Evolutionary conservation across 495 filamentous ascomycete species (phyloP), one percentile per base, ranked within the genome.

Genomic region (Trichoderma asperelloides): DNA sequence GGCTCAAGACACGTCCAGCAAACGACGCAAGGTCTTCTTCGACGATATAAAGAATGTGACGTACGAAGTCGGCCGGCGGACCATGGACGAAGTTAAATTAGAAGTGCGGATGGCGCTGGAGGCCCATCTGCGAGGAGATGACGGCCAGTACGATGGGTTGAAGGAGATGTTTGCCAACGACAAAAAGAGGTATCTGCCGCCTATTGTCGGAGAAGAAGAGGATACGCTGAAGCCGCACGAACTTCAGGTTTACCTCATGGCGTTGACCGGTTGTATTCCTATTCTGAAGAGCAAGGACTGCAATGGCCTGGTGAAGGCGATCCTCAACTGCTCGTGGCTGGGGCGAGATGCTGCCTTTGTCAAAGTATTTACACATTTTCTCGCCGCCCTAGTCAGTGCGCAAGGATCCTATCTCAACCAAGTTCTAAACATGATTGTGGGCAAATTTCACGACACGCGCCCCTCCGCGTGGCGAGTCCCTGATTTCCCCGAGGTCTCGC

Each of bases 301-400:
- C 77, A 85, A 86, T 23, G 86, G 87, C 2, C 77, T 99, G 40
- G 86, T 97, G 45, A 80, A 85, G 69, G 87, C 87, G 27, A 80
- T 96, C 12, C 77, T 97, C 40, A 79, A 84, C 68, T 91, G 87
- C 74, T 80, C 87, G 45, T 99, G 95, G 95, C 83, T 97, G 51
- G 91, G 90, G 12, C 84, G 92, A 63, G 90, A 94, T 71, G 88
- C 93, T 67, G 78, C 82, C 4, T 97, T 96, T 76, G 83, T 93
- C 47, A 86, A 86, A 68, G 81, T 90, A 2, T 98, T 89, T 76
- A 85, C 89, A 62, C 85, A 90, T 64, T 91, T 98, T 64, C 74
- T 98, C 33, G 90, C 88, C 39, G 89, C 88, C 69, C 79, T 99
- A 51, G 84, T 90, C 16, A 93, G 90, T 47, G 88, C 91, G 0